Evolutionary conservation across 1,284 basidiomycete genomes (phyloP), one percentile per base, ranked within the genome.

Genomic region (Ganoderma meredithae): DNA sequence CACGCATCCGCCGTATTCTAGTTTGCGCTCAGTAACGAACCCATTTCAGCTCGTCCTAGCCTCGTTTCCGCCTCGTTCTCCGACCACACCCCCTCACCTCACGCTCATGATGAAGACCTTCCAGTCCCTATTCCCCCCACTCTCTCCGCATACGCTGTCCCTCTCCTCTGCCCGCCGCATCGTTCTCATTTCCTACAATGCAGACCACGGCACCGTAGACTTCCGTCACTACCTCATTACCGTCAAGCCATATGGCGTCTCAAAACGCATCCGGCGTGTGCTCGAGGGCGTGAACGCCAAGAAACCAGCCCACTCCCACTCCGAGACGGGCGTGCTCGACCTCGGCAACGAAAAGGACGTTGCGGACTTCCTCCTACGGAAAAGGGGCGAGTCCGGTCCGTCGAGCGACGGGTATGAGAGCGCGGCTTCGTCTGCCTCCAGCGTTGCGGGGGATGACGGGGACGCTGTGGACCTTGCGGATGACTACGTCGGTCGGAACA

Each of bases 201-300:
- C 93, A 22, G 90, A 93, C 22, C 92, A 90, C 25, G 92, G 90
- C 56, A 97, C 96, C 8, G 86, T 99, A 77, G 96, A 98, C 76
- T 90, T 97, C 80, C 90, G 97, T 53, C 97, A 99, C 83, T 99
- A 93, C 79, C 86, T 96, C 74, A 99, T 99, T 82, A 93, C 95
- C 10, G 95, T 99, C 66, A 95, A 96, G 76, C 94, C 97, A 1
- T 94, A 97, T 76, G 97, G 97, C 62, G 92, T 99, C 22, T 97
- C 96, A 19, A 91, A 91, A 77, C 91, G 95, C 65, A 93, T 99
- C n/a, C 90, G 96, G 12, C 92, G 92, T 71, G 86, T 99, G 39
- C 86, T 99, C 63, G 94, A 95, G 77, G 92, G 92, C 64, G 82
- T 85, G 64, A 79, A 78, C 55, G 76, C 83, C 10, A 77, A 79